Evolutionary conservation across 495 filamentous ascomycete genomes (phyloP), one percentile per base, ranked within the genome.

Genomic region (Penicillium bovifimosum): DNA sequence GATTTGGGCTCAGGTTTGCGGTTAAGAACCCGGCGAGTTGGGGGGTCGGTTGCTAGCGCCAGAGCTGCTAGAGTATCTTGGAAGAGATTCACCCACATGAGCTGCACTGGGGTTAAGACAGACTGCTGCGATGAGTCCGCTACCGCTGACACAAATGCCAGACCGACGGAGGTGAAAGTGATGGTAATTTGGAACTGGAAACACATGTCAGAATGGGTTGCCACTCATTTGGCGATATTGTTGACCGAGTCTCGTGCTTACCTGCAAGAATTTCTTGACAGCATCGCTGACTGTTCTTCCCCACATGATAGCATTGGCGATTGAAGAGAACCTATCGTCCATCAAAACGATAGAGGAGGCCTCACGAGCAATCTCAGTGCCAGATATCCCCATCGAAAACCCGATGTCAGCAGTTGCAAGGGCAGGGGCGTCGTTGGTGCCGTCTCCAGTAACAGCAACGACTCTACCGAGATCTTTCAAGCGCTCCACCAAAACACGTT

Each of bases 61-160:
- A 90, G 75, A 5, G 87, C 86, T 13, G 86, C 86, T 54, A 90
- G 83, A 9, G 86, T 88, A 56, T 90, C 87, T 83, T 88, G 88
- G 63, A 90, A 87, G 20, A 90, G 73, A 57, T 90, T 89, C 27
- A 90, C 82, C 86, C 86, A 90, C 14, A 90, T 78, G n/a, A 90
- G 76, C 61, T 90, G 86, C 5, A 88, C 85, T 24, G 86, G 80
- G 0, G 79, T 86, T 38, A 90, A 76, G 11, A 88, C 82, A 9
- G 84, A 83, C 35, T 78, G 63, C 63, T 86, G 74, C 0, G 79
- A 67, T 0, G 53, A 45, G 54, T 72, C 78, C 9, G 79, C 65
- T 14, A 88, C 81, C 9, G 83, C 82, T 6, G 86, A 84, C 56
- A 88, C 72, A 58, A 88, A 86, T 20, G 86, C 83, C 7, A 88